These are phyloP conservation scores for Cladophialophora carrionii DNA, from an alignment of 2,329 filamentous ascomycete species.

Conservation along the genomic window DNA sequence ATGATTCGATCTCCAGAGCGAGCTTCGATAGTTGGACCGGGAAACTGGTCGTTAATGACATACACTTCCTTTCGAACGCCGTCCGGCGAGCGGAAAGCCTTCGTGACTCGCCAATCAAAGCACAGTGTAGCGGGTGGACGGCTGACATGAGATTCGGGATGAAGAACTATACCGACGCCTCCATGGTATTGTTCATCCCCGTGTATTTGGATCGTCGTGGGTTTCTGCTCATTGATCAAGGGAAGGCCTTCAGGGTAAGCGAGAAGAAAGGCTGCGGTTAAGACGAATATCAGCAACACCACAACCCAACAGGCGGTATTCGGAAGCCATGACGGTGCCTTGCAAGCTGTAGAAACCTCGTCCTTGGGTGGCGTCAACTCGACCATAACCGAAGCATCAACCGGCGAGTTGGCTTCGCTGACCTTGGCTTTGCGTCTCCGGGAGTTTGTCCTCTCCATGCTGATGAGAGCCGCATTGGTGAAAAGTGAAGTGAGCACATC, in stretches of 20 bases:
- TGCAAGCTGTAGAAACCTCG: not conserved
- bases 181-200: not conserved
- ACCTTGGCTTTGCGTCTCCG: slow-evolving; percentile 16
- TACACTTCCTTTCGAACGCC: slow-evolving; percentile 57
- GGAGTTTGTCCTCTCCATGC: slow-evolving; percentile 24
- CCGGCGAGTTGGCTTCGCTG: slow-evolving; percentile 34
- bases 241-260: not conserved
- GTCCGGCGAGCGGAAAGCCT: slow-evolving; percentile 49
- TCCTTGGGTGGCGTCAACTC: not conserved
- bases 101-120: slow-evolving; percentile 50
- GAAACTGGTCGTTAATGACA: slow-evolving; percentile 55
- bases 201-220: not conserved
- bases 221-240: not conserved
- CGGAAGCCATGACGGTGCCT: not conserved
- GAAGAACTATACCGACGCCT: not conserved
- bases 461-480: not conserved
- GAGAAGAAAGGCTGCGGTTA: not conserved
- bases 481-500: not conserved
- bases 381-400: not conserved
- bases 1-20: slow-evolving; percentile 53
- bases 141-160: not conserved
- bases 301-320: not conserved
- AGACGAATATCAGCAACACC: not conserved
- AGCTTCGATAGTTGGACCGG: slow-evolving; percentile 56
- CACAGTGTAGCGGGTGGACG: slow-evolving; percentile 41